These are phyloP conservation scores for Trypanosoma boissoni DNA, from an alignment of 208 protist genomes.

Conservation along the genomic window DNA sequence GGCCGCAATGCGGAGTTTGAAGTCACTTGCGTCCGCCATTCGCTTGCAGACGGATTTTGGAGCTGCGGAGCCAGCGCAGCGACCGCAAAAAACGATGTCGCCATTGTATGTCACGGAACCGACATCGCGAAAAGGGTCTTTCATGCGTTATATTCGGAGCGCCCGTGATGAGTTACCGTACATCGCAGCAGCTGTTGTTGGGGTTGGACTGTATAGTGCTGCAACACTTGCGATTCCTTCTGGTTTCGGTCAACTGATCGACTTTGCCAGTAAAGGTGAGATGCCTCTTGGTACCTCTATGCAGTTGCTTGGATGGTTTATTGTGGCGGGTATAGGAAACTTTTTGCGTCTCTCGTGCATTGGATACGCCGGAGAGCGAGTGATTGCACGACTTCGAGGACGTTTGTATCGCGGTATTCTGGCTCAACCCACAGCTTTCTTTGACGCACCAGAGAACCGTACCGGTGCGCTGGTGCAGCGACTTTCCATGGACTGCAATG, in stretches of 20 bases:
- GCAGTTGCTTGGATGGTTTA: constrained; percentile 76
- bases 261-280: constrained; percentile 75
- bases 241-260: constrained; percentile 80
- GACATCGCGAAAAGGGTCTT: constrained; percentile 45
- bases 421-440: constrained; percentile 69
- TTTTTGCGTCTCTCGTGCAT: constrained; percentile 70
- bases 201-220: constrained; percentile 70
- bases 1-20: constrained; percentile 16
- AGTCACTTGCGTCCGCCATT: constrained; percentile 33
- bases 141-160: constrained; percentile 52
- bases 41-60: constrained; percentile 74
- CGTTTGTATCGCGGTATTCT: constrained; percentile 65
- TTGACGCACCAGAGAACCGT: constrained; percentile 73
- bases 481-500: constrained; percentile 88
- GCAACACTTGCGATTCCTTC: constrained; percentile 83
- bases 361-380: constrained; percentile 68
- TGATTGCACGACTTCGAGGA: constrained; percentile 69
- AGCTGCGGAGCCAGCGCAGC: constrained; percentile 56
- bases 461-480: constrained; percentile 78
- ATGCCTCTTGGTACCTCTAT: constrained; percentile 73
- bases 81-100: constrained; percentile 36
- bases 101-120: constrained; percentile 74
- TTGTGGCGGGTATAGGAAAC: constrained; percentile 62
- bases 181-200: constrained; percentile 62
- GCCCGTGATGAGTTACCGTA: constrained; percentile 45